Percentiles rank a stretch among this genome's conserved stretches.
Evolutionary conservation across 805 yeast genomes (phyloP).

Genomic region (Zygosaccharomyces pseudorouxii): DNA sequence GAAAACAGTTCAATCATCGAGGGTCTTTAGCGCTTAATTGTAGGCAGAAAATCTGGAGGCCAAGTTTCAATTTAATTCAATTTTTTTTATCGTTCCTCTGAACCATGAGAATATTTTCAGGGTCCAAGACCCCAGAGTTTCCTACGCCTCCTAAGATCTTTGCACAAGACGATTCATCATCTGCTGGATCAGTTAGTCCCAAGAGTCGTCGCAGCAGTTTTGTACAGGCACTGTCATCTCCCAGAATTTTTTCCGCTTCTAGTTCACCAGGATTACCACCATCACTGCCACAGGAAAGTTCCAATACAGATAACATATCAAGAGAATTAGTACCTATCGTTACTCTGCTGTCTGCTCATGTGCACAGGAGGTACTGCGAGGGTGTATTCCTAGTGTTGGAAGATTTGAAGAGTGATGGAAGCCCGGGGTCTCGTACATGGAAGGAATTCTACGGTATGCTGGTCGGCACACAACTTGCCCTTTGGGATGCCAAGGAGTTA

Average conservation of each 20-base stretch:
- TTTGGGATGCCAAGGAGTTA: constrained; percentile 78
- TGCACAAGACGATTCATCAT: constrained; percentile 13
- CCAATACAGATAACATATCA: constrained; percentile 23
- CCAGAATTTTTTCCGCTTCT: constrained; percentile 20
- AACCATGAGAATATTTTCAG: constrained; percentile 24
- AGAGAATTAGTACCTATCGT: constrained; percentile 60
- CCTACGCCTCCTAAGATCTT: constrained; percentile 28
- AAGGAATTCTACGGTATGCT: constrained; percentile 87
- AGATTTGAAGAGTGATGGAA: constrained; percentile 79
- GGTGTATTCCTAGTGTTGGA: constrained; percentile 71
- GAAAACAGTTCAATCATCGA: not conserved
- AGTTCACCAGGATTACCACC: constrained; percentile 17
- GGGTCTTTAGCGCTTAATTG: not conserved
- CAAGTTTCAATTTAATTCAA: not conserved
- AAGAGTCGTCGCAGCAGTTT: constrained; percentile 11
- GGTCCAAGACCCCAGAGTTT: constrained; percentile 25
- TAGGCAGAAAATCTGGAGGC: not conserved
- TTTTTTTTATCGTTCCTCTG: not conserved
- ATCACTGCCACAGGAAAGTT: constrained; percentile 17
- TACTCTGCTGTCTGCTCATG: constrained; percentile 66
- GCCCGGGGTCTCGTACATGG: constrained; percentile 82
- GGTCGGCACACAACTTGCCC: constrained; percentile 85
- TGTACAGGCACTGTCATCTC: constrained; percentile 21
- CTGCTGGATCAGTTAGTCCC: constrained; percentile 8
- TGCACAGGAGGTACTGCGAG: constrained; percentile 69